phyloP scores from a whole-genome alignment of 768 basidiomycete genomes.

The Suillus discolor region DNA sequence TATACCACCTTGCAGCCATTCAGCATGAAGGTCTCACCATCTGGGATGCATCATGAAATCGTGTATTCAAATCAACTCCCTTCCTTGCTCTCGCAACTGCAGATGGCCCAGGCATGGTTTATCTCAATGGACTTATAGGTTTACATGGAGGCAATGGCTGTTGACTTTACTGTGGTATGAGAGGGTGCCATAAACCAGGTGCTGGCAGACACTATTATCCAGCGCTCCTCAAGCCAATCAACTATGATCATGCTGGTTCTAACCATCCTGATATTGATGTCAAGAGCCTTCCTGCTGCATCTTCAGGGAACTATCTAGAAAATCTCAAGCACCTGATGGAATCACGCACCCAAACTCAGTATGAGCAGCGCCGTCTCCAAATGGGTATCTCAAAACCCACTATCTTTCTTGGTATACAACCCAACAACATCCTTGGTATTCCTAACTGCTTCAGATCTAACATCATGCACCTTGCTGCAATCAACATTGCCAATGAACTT shows the following conservation, averaged over 20 bases:
- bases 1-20: background rate
- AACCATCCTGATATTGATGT: slow-evolving; percentile 33
- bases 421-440: slow-evolving; percentile 23
- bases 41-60: background rate
- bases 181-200: slow-evolving; percentile 22
- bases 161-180: slow-evolving; percentile 28
- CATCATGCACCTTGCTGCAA: slow-evolving; percentile 39
- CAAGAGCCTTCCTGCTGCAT: slow-evolving; percentile 8
- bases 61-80: slow-evolving; percentile 17
- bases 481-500: slow-evolving; percentile 24
- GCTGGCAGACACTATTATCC: slow-evolving; percentile 14
- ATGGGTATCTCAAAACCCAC: slow-evolving; percentile 39
- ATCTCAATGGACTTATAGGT: slow-evolving; percentile 35
- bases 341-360: slow-evolving; percentile 21
- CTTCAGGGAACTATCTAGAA: slow-evolving; percentile 8
- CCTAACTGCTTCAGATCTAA: slow-evolving; percentile 39
- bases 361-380: slow-evolving; percentile 21
- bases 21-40: background rate
- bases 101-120: slow-evolving; percentile 28
- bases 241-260: slow-evolving; percentile 25
- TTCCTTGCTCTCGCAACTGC: slow-evolving; percentile 23
- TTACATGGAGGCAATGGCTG: slow-evolving; percentile 37
- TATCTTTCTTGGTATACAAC: slow-evolving; percentile 36
- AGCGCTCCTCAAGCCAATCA: background rate
- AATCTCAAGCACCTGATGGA: slow-evolving; percentile 1